Percentiles rank a stretch among this genome's conserved stretches.
These are phyloP conservation scores for Trichocomaceae sp. DNA, from an alignment of 2,329 filamentous ascomycete species.

Conservation along the genomic window DNA sequence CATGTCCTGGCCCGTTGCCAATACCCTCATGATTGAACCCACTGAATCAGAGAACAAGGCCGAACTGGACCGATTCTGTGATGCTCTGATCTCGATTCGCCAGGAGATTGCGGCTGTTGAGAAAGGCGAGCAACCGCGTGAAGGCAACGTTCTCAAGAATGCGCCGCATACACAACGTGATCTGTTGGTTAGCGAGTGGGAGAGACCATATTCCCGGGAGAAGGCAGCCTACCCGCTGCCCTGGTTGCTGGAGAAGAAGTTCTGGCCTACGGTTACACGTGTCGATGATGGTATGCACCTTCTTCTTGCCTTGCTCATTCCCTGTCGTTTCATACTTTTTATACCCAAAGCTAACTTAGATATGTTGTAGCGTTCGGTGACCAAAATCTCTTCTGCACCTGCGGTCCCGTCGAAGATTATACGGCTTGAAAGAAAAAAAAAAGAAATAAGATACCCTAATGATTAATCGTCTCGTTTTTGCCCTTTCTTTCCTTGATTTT, in stretches of 20 bases:
- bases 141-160: constrained; percentile 82
- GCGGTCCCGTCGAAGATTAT: constrained; percentile 66
- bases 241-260: constrained; percentile 89
- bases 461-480: not conserved
- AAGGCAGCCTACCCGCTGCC: constrained; percentile 79
- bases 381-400: constrained; percentile 90
- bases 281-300: constrained; percentile 71
- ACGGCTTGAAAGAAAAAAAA: constrained; percentile 24
- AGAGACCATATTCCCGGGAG: constrained; percentile 72
- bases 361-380: constrained; percentile 67
- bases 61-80: constrained; percentile 88
- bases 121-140: constrained; percentile 65
- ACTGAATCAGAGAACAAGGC: constrained; percentile 89
- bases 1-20: constrained; percentile 92
- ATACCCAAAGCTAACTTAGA: constrained; percentile 20
- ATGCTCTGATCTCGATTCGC: constrained; percentile 80
- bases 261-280: constrained; percentile 84
- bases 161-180: constrained; percentile 80
- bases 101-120: constrained; percentile 79
- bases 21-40: constrained; percentile 96
- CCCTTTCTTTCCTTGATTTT: not conserved
- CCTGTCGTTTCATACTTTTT: not conserved
- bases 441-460: constrained; percentile 26
- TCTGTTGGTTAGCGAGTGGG: constrained; percentile 69
- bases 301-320: not conserved